Evolutionary conservation across 441 rosid species (phyloP).

Genomic region (Geranium incanum): DNA sequence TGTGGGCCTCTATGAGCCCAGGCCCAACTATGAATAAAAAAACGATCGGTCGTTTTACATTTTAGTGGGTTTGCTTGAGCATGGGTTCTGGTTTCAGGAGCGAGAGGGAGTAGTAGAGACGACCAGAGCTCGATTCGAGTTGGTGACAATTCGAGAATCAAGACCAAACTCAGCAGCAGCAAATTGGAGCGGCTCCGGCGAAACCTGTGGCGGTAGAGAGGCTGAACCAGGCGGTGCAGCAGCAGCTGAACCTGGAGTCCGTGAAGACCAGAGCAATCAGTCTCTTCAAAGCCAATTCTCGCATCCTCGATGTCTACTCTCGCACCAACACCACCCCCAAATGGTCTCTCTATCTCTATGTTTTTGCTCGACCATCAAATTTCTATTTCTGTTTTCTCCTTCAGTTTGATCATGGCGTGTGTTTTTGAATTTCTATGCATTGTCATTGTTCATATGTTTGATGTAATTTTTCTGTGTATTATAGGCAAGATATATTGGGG

Average conservation of each 20-base stretch:
- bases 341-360: slow-evolving; percentile 37
- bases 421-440: neutral
- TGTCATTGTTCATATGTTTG: neutral
- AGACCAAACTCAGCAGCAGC: slow-evolving; percentile 36
- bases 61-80: too few relatives aligned
- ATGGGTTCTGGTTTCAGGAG: too few relatives aligned
- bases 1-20: too few relatives aligned
- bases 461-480: slow-evolving; percentile 16
- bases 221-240: slow-evolving; percentile 55
- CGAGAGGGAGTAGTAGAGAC: too few relatives aligned
- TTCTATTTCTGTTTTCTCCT: neutral
- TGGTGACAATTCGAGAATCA: slow-evolving; percentile 14
- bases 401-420: neutral
- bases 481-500: slow-evolving; percentile 84
- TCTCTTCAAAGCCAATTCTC: slow-evolving; percentile 70
- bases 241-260: slow-evolving; percentile 69
- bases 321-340: slow-evolving; percentile 79
- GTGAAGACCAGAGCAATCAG: slow-evolving; percentile 71
- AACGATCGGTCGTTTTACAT: too few relatives aligned
- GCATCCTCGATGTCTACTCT: slow-evolving; percentile 64
- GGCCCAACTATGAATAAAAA: too few relatives aligned
- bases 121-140: too few relatives aligned
- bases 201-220: slow-evolving; percentile 36
- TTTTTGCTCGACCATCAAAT: neutral
- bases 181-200: too few relatives aligned